Percentiles rank a stretch among this genome's conserved stretches.
Evolutionary conservation across 2,329 filamentous ascomycete genomes (phyloP).

Genomic region (Allantophomopsis cytisporea): DNA sequence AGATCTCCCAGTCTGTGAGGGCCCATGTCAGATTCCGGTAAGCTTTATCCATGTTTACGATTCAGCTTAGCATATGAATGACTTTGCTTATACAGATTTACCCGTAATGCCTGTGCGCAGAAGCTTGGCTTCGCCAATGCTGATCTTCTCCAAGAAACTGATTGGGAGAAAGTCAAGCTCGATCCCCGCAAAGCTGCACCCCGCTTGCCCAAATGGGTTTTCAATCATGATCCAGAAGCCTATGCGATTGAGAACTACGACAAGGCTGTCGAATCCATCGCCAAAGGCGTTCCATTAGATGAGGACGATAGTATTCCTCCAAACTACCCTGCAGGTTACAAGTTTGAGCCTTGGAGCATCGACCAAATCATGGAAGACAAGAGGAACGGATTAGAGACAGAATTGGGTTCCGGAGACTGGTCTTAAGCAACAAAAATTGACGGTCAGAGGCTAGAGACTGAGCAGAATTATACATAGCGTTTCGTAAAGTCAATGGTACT

Average conservation of each 20-base stretch:
- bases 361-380: constrained; percentile 25
- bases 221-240: constrained; percentile 10
- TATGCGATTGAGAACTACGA: constrained; percentile 14
- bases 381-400: constrained; percentile 17
- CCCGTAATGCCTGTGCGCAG: constrained; percentile 9
- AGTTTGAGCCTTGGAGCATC: constrained; percentile 25
- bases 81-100: too few species aligned
- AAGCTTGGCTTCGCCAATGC: constrained; percentile 8
- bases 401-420: constrained; percentile 15
- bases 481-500: too few species aligned
- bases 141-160: neutral
- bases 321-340: constrained; percentile 22
- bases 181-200: constrained; percentile 7
- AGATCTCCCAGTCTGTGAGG: constrained; percentile 5
- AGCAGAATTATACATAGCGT: too few species aligned
- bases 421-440: too few species aligned
- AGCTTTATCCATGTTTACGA: constrained; percentile 3
- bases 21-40: constrained; percentile 11
- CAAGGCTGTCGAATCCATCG: too few species aligned
- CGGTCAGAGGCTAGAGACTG: too few species aligned
- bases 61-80: too few species aligned
- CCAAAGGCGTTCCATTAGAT: constrained; percentile 5
- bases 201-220: constrained; percentile 5
- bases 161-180: constrained; percentile 12
- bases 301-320: constrained; percentile 17